Base-by-base conservation (phyloP, 345 rosid genomes). In the Reutealis trisperma region DNA sequence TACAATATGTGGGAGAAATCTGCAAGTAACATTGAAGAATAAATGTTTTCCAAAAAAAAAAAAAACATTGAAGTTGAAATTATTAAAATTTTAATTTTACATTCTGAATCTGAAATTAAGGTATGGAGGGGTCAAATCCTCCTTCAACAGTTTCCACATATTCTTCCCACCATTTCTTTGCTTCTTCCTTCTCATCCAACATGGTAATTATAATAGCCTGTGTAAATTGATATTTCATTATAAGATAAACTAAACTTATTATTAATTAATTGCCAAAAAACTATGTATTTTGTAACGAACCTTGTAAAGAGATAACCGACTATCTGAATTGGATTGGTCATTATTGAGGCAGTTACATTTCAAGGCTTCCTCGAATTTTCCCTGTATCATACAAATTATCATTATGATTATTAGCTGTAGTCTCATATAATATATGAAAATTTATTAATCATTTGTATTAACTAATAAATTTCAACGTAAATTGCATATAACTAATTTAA, bases 281-380 rank as follows among this genome's bases (percentile, higher is more conserved):
- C 41, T 37, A 5, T 37, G 0, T 37, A 37, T 37, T 5, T 47
- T 47, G 2, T 10, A 22, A 67, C 74, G 8, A 68, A 87, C 88
- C 90, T 87, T 85, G 82, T 83, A 87, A 63, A 87, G 85, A 25
- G 78, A 81, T 63, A 79, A 19, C 45, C 90, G 71, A n/a, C 66
- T 82, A 77, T 87, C 87, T 10, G 84, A 81, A 22, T 49, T 68
- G 11, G 72, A 59, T 41, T 68, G 64, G 1, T 63, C 73, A 19
- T 70, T 54, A 19, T 70, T 54, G 41, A 86, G 75, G 75, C 83
- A 83, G n/a, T 71, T 32, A 8, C 85, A 61, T 0, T 82, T 51
- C 67, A 51, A 71, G 4, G 90, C 90, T 55, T 76, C 80, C 41
- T 42, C 2, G 70, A 80, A 87, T 58, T 78, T 83, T n/a, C 88